Conservation (phyloP, 2,329 filamentous ascomycete genomes). For the Phyllosticta capitalensis region DNA sequence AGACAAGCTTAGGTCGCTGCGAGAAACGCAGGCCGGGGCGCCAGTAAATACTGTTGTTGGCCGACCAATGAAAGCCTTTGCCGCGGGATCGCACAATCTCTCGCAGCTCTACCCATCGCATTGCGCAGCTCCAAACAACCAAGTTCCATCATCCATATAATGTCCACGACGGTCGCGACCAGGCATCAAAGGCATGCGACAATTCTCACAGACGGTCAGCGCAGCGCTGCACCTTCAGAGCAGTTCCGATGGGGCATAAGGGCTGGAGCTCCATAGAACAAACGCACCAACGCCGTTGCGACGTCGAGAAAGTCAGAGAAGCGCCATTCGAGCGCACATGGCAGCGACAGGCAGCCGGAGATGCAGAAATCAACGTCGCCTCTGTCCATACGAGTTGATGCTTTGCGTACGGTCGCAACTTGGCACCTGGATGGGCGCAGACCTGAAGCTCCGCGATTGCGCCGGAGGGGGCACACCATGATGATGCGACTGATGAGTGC, state of each 20-base stretch:
- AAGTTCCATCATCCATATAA: neutral
- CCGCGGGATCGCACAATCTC: conserved; percentile 11
- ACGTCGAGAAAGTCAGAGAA: neutral
- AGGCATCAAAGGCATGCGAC: neutral
- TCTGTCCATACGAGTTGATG: neutral
- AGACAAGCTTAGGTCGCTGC: conserved; percentile 13
- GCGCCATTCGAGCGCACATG: neutral
- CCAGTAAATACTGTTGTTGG: conserved; percentile 2
- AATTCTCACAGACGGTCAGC: neutral
- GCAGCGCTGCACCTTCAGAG: conserved; percentile 6
- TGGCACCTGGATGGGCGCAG: conserved; percentile 11
- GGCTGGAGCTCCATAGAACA: conserved; percentile 8
- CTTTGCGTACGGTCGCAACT: neutral
- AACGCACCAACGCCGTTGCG: conserved; percentile 3
- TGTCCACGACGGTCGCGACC: conserved; percentile 3
- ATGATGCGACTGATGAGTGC: conserved; percentile 8
- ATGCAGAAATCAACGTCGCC: neutral
- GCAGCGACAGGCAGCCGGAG: neutral
- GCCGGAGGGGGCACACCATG: conserved; percentile 8
- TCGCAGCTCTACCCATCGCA: conserved; percentile 4
- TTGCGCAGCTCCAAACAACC: conserved; percentile 3
- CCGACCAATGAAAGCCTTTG: conserved; percentile 10
- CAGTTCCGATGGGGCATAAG: conserved; percentile 7
- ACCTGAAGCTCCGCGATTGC: conserved; percentile 10
- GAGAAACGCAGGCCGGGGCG: conserved; percentile 11